A percentile compares a stretch with the other conserved stretches of the same genome.
phyloP scores from a whole-genome alignment of 495 filamentous ascomycete species.

The Xylaria venustula region DNA sequence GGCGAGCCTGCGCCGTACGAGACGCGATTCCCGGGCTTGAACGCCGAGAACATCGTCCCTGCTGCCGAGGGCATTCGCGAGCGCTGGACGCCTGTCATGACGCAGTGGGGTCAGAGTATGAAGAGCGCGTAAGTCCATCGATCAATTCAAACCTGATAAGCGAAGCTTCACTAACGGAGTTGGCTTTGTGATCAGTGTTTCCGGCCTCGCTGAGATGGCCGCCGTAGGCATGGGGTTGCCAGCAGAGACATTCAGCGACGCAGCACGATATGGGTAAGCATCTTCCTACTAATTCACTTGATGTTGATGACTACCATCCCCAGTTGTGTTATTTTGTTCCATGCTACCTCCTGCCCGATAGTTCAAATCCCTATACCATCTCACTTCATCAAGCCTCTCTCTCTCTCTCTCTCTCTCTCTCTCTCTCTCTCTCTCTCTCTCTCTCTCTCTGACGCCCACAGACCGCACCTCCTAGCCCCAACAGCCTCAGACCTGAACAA shows the following conservation, averaged over 20 bases:
- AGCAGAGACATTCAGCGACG: slow-evolving; percentile 42
- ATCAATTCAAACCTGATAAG: too few species aligned
- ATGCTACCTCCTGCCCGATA: too few species aligned
- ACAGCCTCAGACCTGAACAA: slow-evolving; percentile 49
- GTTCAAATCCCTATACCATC: too few species aligned
- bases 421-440: background rate
- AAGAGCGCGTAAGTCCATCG: slow-evolving; percentile 48
- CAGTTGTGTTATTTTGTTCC: too few species aligned
- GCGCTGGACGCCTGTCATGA: slow-evolving; percentile 45
- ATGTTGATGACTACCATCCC: too few species aligned
- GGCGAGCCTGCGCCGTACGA: slow-evolving; percentile 43
- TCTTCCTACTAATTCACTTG: too few species aligned
- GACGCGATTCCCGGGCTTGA: slow-evolving; percentile 45
- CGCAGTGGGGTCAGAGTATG: slow-evolving; percentile 50
- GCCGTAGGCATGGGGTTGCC: slow-evolving; percentile 48
- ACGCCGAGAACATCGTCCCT: slow-evolving; percentile 45
- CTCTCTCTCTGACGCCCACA: slow-evolving; percentile 4
- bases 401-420: background rate
- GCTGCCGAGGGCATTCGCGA: slow-evolving; percentile 39
- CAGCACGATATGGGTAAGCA: slow-evolving; percentile 48
- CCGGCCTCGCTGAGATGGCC: slow-evolving; percentile 48
- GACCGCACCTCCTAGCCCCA: slow-evolving; percentile 51
- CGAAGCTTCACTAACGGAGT: background rate
- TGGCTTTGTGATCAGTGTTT: slow-evolving; percentile 30
- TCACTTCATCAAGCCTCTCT: background rate